A percentile compares a stretch with the other conserved stretches of the same genome.
Evolutionary conservation across 2,329 filamentous ascomycete species (phyloP).

Genomic region (Ophiocordyceps camponoti-rufipedis): DNA sequence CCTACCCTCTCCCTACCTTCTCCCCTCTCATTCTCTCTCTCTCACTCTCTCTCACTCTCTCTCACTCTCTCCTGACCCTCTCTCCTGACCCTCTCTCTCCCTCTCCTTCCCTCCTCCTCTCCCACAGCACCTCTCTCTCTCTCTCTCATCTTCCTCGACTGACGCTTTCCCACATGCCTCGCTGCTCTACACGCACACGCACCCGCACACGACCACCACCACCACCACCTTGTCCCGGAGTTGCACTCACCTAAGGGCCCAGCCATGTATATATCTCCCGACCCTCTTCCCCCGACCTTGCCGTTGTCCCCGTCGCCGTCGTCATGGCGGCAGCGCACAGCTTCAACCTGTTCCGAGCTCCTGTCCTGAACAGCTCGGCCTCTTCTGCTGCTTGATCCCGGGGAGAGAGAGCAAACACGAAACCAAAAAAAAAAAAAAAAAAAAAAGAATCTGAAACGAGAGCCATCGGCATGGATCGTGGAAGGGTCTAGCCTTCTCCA

Average conservation of each 20-base stretch:
- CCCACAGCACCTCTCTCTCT: too few species aligned
- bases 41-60: not conserved
- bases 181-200: not conserved
- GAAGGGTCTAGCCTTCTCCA: too few species aligned
- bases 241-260: not conserved
- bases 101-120: not conserved
- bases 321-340: not conserved
- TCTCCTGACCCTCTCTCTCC: too few species aligned
- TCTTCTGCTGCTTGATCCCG: not conserved
- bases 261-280: not conserved
- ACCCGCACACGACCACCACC: not conserved
- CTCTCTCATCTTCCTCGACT: too few species aligned
- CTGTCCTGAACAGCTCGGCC: not conserved
- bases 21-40: not conserved
- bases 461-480: too few species aligned
- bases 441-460: too few species aligned
- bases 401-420: too few species aligned
- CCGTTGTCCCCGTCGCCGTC: not conserved
- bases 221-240: not conserved
- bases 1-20: not conserved
- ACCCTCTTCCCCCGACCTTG: not conserved
- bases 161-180: not conserved
- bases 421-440: too few species aligned
- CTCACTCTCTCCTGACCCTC: too few species aligned
- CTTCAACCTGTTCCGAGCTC: not conserved